Evolutionary conservation across 306 rosid genomes (phyloP), one percentile per base, ranked within the genome.

Genomic region (Prinsepia uniflora): DNA sequence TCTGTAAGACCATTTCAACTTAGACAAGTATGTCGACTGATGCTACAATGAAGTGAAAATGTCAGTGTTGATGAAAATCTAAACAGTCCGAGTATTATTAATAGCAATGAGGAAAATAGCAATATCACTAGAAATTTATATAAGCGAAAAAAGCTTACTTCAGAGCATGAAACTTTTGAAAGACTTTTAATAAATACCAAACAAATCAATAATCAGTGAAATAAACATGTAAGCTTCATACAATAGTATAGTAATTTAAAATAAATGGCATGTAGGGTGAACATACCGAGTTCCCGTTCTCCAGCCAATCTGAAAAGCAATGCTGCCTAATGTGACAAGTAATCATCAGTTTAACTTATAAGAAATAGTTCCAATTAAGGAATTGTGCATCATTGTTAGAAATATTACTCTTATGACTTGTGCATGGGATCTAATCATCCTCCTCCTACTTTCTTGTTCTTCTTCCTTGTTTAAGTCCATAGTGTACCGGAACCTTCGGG

Each of bases 251-350:
- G 62, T 22, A 22, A 56, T 22, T 56, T 20, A 2, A 15, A 68
- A 61, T 17, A 59, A 59, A 10, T 34, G 43, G 22, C 40, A 14
- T 18, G 43, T 34, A 75, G 70, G 70, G 73, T 67, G 64, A 61
- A 49, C 72, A 49, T 92, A 93, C 98, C 98, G 67, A 72, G 81
- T 81, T 85, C 81, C 48, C 83, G 84, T 72, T 93, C 98, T 65
- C 98, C 98, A 6, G 98, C 98, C 84, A 82, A 79, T 80, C 73
- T 90, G 90, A 93, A 93, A 77, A 93, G 97, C 79, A 90, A 74
- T 63, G 98, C 94, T 34, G 97, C 98, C 97, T 93, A 79, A 75
- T 63, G 64, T 61, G 82, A 74, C 69, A 83, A 80, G 70, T 45
- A 82, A 65, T 39, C 50, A 70, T 52, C 62, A 78, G 67, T 85